Evolutionary conservation across 1,284 basidiomycete species (phyloP).

Genomic region (Boletellus sp.): DNA sequence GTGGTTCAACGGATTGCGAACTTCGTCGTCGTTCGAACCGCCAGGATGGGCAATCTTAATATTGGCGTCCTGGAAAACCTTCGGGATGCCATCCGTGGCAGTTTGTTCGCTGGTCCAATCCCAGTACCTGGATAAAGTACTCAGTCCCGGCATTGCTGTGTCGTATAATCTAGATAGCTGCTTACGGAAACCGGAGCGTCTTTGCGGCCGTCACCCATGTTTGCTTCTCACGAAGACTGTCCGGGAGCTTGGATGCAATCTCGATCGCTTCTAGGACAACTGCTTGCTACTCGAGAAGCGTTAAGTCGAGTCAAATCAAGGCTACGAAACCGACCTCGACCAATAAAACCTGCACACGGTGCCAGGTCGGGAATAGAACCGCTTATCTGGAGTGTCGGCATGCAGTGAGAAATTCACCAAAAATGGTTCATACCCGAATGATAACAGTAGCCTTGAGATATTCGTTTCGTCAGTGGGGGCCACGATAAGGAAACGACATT

Average conservation of each 20-base stretch:
- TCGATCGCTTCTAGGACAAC: conserved; percentile 13
- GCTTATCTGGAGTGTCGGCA: conserved; percentile 11
- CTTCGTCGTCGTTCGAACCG: neutral
- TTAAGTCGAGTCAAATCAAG: neutral
- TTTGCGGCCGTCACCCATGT: conserved; percentile 1
- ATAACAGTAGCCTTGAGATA: conserved; percentile 17
- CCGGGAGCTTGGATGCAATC: conserved; percentile 10
- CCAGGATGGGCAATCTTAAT: conserved; percentile 4
- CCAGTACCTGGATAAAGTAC: conserved; percentile 12
- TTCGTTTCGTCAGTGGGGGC: neutral
- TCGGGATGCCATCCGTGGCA: conserved; percentile 5
- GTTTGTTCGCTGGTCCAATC: conserved; percentile 15
- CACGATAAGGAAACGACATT: neutral
- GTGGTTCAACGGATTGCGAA: conserved; percentile 18
- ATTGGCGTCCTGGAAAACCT: neutral
- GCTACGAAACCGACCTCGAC: conserved; percentile 4
- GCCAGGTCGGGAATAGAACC: conserved; percentile 19
- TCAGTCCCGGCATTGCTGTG: neutral
- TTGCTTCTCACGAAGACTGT: neutral
- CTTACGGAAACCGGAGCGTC: conserved; percentile 17
- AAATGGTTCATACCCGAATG: conserved; percentile 7
- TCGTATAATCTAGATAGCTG: neutral
- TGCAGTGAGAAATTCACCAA: neutral
- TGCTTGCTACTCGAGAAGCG: conserved; percentile 12
- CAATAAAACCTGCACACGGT: conserved; percentile 12